Evolutionary conservation across 192 early-diverging fungal species (phyloP), one percentile per base, ranked within the genome.

Genomic region (Phycomyces blakesleeanus): DNA sequence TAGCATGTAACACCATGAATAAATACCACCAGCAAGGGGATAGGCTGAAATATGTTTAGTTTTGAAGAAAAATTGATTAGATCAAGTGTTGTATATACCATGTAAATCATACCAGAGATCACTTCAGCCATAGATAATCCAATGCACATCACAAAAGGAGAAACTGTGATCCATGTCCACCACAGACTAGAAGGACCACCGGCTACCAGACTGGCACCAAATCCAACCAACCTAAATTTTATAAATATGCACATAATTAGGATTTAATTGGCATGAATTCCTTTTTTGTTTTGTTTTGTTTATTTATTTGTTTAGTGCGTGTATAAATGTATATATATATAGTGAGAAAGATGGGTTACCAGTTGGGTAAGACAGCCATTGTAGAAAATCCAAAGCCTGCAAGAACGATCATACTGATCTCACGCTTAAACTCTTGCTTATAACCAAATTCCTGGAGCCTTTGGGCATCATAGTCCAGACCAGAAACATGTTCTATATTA

Each of bases 401-500:
- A 29, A 77, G 74, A 11, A 74, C 74, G 53, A 77, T 66, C 2
- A 76, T 65, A 20, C 65, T 70, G 18, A 80, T 57, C 44, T 71
- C 69, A 29, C 78, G 72, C 59, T 80, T 76, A 57, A 80, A 64
- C 40, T 80, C 78, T 57, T 81, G 79, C 47, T 77, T 77, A 55
- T 81, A 81, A 14, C 79, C 79, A 27, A 81, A 65, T 14, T 81
- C 76, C 5, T 72, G 72, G 27, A 81, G 71, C 54, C 73, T 76
- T 55, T 63, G 39, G 18, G 73, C 64, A 63, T 73, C 71, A 26
- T 58, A 51, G 20, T 73, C 71, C 37, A 63, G 29, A 5, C 29
- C 29, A 34, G 29, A 34, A 5, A 2, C 29, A 34, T 34, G 3
- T 34, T 34, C 29, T 34, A 34, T 34, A 34, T 7, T 34, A 34